Base-by-base conservation (phyloP, 257 asterid species). In the Paulownia fortunei region DNA sequence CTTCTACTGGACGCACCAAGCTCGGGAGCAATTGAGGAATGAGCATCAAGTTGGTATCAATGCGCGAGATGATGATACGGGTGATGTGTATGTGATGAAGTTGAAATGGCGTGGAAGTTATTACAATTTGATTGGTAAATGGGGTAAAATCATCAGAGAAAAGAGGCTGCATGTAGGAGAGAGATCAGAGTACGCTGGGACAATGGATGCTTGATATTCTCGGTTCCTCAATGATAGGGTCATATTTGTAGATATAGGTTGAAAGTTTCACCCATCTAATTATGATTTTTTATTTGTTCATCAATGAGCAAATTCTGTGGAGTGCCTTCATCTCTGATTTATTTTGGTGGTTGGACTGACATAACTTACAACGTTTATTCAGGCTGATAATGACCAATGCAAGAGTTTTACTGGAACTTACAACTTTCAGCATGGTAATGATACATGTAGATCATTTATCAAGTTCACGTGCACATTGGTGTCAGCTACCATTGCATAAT, bases 101-200 rank as follows among this genome's bases (percentile, higher is more conserved):
- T 75, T 86, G 82, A 86, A 80, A 75, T 81, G 88, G 86, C 86
- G 90, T 6, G 88, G 86, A 18, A 86, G 90, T 76, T 86, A 86
- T 46, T 86, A 86, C 56, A 84, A 85, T 46, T 69, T 87, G 46
- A 85, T 87, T 65, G 91, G 91, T 36, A 87, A 87, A 71, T 87
- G 91, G 91, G 91, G 89, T 54, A 87, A 85, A 78, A 85, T 87
- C 24, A 81, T 87, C 60, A 81, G 91, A 72, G 91, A 85, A 34
- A 87, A 87, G 78, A 74, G 83, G 79, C 80, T 87, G 42, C 83
- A 87, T 34, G 86, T 87, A 15, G 91, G 81, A 76, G 84, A 66
- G 91, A 87, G 82, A 83, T 87, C 47, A 79, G 88, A 65, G 87
- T 87, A 18, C 83, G 91, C 16, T 87, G 91, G 91, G 91, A 87